Percentiles rank a stretch among this genome's conserved stretches.
Conservation (phyloP, 257 asterid genomes). For the Nicotiana tomentosiformis region DNA sequence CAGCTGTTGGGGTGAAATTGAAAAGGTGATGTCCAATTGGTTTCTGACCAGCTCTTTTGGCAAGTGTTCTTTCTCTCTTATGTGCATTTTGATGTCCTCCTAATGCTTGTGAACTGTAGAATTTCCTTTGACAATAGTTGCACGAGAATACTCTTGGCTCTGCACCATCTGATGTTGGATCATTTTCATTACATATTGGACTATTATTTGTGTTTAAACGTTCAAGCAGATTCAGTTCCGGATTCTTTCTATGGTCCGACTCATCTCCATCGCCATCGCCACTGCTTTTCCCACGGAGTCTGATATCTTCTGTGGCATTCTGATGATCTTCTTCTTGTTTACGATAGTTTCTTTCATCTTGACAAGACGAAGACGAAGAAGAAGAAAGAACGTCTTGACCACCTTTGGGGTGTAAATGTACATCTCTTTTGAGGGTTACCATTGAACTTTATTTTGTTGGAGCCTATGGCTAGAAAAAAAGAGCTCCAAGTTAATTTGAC, state of each 20-base stretch:
- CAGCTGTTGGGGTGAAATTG: background rate
- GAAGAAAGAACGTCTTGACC: background rate
- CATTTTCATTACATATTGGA: too few relatives aligned
- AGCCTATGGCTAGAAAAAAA: too few relatives aligned
- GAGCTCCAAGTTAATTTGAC: too few relatives aligned
- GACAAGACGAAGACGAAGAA: background rate
- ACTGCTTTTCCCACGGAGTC: too few relatives aligned
- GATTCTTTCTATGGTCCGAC: background rate
- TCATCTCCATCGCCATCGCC: too few relatives aligned
- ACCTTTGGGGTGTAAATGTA: too few relatives aligned
- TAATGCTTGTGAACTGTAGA: constrained; percentile 46
- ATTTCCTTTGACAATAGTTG: constrained; percentile 42
- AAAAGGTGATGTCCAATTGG: background rate
- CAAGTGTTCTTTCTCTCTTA: constrained; percentile 34
- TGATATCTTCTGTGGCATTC: too few relatives aligned
- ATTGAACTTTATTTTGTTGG: too few relatives aligned
- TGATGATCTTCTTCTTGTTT: background rate
- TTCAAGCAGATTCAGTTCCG: background rate
- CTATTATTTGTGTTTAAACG: background rate
- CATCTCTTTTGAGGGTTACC: background rate
- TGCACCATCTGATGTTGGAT: background rate
- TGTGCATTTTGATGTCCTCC: constrained; percentile 52
- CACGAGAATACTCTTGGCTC: constrained; percentile 17
- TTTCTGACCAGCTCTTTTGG: constrained; percentile 10
- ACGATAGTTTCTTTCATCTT: background rate